Evolutionary conservation across 2,329 filamentous ascomycete species (phyloP).

Genomic region (Xylariaceae sp.): DNA sequence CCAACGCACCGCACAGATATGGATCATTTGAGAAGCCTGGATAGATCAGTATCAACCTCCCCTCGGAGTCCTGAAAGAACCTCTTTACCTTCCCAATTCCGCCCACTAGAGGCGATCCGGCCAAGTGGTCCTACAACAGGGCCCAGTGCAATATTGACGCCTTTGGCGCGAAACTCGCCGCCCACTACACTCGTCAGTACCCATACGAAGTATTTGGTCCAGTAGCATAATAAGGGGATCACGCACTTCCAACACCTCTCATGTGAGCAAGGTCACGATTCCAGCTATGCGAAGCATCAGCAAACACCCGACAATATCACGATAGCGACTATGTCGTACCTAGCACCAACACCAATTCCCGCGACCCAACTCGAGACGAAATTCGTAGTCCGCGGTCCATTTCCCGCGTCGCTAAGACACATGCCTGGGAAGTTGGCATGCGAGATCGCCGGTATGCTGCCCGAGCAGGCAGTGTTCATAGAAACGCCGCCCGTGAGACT

Average conservation of each 20-base stretch:
- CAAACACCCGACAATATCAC: background rate
- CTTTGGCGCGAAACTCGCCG: conserved; percentile 68
- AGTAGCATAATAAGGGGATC: background rate
- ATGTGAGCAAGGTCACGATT: conserved; percentile 64
- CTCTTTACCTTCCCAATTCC: conserved; percentile 56
- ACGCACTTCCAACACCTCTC: conserved; percentile 55
- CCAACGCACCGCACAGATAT: conserved; percentile 50
- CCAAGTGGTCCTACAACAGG: conserved; percentile 67
- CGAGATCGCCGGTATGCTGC: conserved; percentile 36
- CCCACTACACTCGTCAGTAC: conserved; percentile 47
- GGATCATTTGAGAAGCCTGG: conserved; percentile 46
- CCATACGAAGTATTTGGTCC: background rate
- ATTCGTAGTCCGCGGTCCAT: conserved; percentile 33
- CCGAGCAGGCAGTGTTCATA: conserved; percentile 35
- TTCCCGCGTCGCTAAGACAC: conserved; percentile 35
- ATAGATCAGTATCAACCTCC: background rate
- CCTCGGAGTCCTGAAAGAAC: background rate
- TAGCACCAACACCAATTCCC: conserved; percentile 57
- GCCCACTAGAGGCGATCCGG: conserved; percentile 53
- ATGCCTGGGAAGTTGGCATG: conserved; percentile 38
- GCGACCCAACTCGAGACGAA: conserved; percentile 40
- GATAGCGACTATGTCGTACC: conserved; percentile 14
- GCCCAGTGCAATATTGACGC: conserved; percentile 71
- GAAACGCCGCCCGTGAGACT: conserved; percentile 35
- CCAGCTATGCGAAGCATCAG: conserved; percentile 43